Percentiles rank a stretch among this genome's conserved stretches.
Evolutionary conservation across 805 yeast species (phyloP).

Genomic region (Wickerhamomyces silvicola): DNA sequence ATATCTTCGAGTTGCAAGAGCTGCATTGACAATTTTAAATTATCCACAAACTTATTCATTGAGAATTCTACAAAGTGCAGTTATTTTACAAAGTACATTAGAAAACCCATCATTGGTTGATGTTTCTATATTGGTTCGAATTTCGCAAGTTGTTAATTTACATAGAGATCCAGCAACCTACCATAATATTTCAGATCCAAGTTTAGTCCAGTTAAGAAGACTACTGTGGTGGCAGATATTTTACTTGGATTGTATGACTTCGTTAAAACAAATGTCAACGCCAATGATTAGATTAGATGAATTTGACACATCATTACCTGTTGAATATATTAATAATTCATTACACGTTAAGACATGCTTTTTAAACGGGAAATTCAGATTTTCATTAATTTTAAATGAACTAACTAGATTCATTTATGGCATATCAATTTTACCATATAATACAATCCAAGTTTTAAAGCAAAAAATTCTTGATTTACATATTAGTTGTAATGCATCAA

Average conservation of each 20-base stretch:
- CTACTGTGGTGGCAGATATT: conserved; percentile 65
- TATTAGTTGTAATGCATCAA: conserved; percentile 42
- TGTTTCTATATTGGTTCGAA: conserved; percentile 48
- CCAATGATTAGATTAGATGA: conserved; percentile 49
- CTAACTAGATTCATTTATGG: conserved; percentile 46
- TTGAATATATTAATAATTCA: conserved; percentile 32
- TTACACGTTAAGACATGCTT: conserved; percentile 42
- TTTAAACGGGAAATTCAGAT: conserved; percentile 47
- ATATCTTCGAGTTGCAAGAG: conserved; percentile 43
- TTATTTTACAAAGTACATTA: conserved; percentile 43
- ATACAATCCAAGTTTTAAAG: conserved; percentile 37
- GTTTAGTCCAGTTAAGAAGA: conserved; percentile 45
- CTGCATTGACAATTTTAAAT: conserved; percentile 41
- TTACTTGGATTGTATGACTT: conserved; percentile 49
- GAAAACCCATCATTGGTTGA: conserved; percentile 53
- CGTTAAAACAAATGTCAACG: conserved; percentile 47
- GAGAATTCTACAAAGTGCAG: conserved; percentile 40
- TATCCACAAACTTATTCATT: conserved; percentile 40
- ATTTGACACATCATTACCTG: conserved; percentile 52
- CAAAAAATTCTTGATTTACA: conserved; percentile 43
- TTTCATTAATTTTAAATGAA: conserved; percentile 45
- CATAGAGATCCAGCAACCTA: conserved; percentile 56
- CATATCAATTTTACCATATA: conserved; percentile 34
- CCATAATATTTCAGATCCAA: conserved; percentile 41
- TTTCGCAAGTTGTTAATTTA: conserved; percentile 48